Evolutionary conservation across 352 stramenopile genomes (phyloP), one percentile per base, ranked within the genome.

Genomic region (Globisporangium mamillatum): DNA sequence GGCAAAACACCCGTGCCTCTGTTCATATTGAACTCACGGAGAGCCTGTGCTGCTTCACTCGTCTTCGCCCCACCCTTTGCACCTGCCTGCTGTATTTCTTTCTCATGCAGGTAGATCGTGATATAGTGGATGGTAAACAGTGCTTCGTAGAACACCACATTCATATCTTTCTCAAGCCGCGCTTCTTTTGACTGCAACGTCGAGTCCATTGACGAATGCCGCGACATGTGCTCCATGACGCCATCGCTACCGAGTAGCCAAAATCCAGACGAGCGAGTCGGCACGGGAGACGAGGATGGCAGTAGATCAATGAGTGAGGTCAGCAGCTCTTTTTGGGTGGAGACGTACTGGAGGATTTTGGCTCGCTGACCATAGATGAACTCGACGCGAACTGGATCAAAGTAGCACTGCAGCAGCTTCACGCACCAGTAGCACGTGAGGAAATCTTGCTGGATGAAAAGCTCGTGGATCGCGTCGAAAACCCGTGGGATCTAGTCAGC

Each of bases 401-500:
- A 86, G 65, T 89, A 85, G 52, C 78, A 79, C 63, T 93, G 83
- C 9, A 93, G 57, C 10, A 91, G 66, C 48, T 84, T 75, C 22
- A 93, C 69, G 20, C 82, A 86, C 85, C 85, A 93, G 63, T 91
- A 93, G 41, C 74, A 81, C 7, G 71, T 81, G 48, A 93, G 72
- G 38, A 82, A 77, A 41, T 93, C 79, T 60, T 84, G 79, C 32
- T 86, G 79, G 5, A 79, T 50, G 56, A 93, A 67, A 8, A 93
- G 76, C 46, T 88, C 82, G 25, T 88, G 73, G 0, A 89, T 63
- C 3, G 74, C 81, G 27, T 90, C 80, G 50, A 89, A 75, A 16
- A 91, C 68, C 0, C 73, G 69, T 34, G 76, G 72, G 27, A 85
- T 82, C 79, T 88, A 57, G 10, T 48, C 22, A 25, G 68, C 0